phyloP scores from a whole-genome alignment of 2,329 filamentous ascomycete genomes.

The Hypocrella siamensis region DNA sequence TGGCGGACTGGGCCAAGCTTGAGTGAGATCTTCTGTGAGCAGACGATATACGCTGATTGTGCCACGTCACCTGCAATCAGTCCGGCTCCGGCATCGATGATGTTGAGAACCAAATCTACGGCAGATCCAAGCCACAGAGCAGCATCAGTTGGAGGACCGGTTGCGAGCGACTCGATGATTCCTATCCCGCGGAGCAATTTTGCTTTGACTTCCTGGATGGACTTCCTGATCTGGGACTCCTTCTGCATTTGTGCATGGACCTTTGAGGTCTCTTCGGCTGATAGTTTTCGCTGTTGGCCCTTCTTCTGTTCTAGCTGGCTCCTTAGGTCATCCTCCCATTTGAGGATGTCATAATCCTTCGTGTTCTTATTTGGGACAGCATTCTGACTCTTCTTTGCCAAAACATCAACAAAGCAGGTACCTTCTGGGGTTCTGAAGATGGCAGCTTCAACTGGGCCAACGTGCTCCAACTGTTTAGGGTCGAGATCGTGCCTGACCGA shows the following conservation, averaged over 20 bases:
- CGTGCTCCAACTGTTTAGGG: constrained; percentile 47
- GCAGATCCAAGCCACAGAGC: constrained; percentile 77
- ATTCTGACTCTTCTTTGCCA: constrained; percentile 64
- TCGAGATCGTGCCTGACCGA: constrained; percentile 64
- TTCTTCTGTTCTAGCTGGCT: constrained; percentile 85
- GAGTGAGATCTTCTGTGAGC: constrained; percentile 56
- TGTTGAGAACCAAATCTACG: constrained; percentile 54
- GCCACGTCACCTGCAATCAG: constrained; percentile 69
- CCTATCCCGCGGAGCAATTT: constrained; percentile 71
- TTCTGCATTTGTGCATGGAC: constrained; percentile 84
- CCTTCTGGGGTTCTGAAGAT: constrained; percentile 88
- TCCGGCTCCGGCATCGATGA: constrained; percentile 66
- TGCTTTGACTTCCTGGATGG: constrained; percentile 54
- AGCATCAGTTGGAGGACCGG: constrained; percentile 77
- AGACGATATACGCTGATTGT: constrained; percentile 63
- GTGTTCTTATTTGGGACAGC: constrained; percentile 68
- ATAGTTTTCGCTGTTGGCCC: constrained; percentile 79
- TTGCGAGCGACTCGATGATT: constrained; percentile 67
- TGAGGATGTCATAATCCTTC: constrained; percentile 89
- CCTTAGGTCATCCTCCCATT: constrained; percentile 91
- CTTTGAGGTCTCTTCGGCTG: constrained; percentile 74
- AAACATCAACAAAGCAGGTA: constrained; percentile 75
- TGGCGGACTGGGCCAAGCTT: constrained; percentile 62
- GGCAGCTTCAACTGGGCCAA: constrained; percentile 78
- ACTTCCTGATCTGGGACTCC: constrained; percentile 61